Evolutionary conservation across 768 basidiomycete genomes (phyloP).

Genomic region (Auriscalpium microsporum): DNA sequence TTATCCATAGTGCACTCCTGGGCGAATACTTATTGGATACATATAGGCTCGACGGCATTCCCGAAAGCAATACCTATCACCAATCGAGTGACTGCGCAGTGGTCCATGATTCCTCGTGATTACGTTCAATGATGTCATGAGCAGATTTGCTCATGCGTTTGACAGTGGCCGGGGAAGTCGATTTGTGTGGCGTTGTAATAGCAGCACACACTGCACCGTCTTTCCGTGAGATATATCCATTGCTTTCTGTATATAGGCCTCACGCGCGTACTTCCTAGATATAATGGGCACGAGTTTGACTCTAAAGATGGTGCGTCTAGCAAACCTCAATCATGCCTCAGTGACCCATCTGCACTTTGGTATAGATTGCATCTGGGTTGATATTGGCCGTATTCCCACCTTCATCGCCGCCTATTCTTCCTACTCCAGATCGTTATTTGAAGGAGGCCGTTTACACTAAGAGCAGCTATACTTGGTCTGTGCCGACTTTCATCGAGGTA

Average conservation of each 20-base stretch:
- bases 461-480: constrained; percentile 8
- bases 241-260: neutral
- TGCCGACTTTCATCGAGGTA: constrained; percentile 23
- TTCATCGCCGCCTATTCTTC: constrained; percentile 11
- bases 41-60: constrained; percentile 3
- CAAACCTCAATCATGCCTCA: neutral
- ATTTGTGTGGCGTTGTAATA: neutral
- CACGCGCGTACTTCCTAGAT: constrained; percentile 4
- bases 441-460: constrained; percentile 5
- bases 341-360: neutral
- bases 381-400: constrained; percentile 19
- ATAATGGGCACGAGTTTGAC: constrained; percentile 2
- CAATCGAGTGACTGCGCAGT: neutral
- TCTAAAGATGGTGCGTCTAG: neutral
- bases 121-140: neutral
- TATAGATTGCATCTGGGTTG: constrained; percentile 4
- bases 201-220: neutral
- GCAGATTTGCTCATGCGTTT: neutral
- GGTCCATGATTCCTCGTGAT: neutral
- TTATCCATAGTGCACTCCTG: neutral
- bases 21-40: neutral
- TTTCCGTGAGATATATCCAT: neutral
- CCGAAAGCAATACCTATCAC: neutral
- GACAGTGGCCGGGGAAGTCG: neutral
- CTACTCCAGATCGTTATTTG: constrained; percentile 18